Evolutionary conservation across 139 green algal species (phyloP), one percentile per base, ranked within the genome.

Genomic region (Coelastrella sp.): DNA sequence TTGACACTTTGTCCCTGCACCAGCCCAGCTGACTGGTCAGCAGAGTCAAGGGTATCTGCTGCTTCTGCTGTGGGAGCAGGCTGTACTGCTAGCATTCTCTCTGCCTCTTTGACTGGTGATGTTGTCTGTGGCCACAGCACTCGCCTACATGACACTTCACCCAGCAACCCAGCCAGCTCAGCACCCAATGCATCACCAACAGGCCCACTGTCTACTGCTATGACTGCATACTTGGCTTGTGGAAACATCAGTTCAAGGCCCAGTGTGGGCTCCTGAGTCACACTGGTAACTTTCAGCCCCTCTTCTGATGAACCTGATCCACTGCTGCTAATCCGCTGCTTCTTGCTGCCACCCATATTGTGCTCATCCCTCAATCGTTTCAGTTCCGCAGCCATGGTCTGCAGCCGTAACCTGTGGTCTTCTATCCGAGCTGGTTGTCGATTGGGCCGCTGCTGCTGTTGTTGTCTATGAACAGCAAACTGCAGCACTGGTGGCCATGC

Each of bases 241-340:
- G 60, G 77, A 64, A 84, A 64, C 77, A 75, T 40, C 60, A 84
- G 60, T 13, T 25, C 34, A n/a, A 84, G 40, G 35, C 77, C 77
- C 2, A 38, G 45, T 23, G 19, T 25, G 23, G 27, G 25, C 19
- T 37, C 8, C 9, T 34, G 23, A 19, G 35, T 17, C 37, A 71
- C 38, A 30, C 57, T n/a, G 17, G 57, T 57, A 11, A 68, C 53
- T 15, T 30, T 21, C 30, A 62, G n/a, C 19, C 63, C 41, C 32
- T 75, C 40, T n/a, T 66, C 57, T 66, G 57, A 27, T 66, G 57
- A 32, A 66, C 19, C 57, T 9, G 13, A 9, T 34, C 19, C 57
- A 32, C 23, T 66, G 35, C 57, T 66, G n/a, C 60, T 37, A 34
- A 57, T 5, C 35, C 51, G 64, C 66, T 79, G 80, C 17, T 86